These are phyloP conservation scores for Rutstroemia sp. DNA, from an alignment of 2,329 filamentous ascomycete species.

Conservation along the genomic window DNA sequence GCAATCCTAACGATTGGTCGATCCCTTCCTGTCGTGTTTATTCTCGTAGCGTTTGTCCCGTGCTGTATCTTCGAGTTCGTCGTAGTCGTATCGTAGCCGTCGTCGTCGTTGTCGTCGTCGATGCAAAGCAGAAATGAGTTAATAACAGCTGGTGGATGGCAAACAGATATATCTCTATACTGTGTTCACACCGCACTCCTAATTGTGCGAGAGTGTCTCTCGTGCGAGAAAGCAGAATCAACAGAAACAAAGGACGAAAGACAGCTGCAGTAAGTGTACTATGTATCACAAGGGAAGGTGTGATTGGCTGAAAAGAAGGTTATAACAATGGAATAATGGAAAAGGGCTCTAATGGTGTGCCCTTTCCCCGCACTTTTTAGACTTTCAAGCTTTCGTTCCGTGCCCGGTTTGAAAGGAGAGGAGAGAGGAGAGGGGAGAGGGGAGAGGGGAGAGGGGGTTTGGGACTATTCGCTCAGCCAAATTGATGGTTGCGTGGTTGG, in stretches of 20 bases:
- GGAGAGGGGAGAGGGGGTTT: too few species aligned
- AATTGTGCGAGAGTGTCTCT: background rate
- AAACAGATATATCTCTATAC: background rate
- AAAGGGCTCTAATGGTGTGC: background rate
- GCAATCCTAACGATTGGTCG: too few species aligned
- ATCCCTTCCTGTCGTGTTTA: background rate
- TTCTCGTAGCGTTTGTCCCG: background rate
- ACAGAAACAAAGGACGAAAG: conserved; percentile 6
- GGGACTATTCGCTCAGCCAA: too few species aligned
- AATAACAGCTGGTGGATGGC: background rate
- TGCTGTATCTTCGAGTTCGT: background rate
- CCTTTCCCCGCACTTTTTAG: conserved; percentile 6
- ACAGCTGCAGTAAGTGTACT: conserved; percentile 5
- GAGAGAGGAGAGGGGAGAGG: too few species aligned
- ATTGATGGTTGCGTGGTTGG: background rate
- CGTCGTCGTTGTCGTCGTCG: background rate
- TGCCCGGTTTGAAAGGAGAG: background rate
- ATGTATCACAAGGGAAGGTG: background rate
- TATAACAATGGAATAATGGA: background rate
- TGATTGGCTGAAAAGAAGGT: background rate
- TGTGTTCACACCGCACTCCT: background rate
- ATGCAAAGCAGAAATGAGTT: conserved; percentile 12
- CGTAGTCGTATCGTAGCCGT: background rate
- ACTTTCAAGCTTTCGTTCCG: background rate
- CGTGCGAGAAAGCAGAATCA: background rate